Conservation (phyloP, 371 early-diverging fungal genomes). For the Mortierella sp. region DNA sequence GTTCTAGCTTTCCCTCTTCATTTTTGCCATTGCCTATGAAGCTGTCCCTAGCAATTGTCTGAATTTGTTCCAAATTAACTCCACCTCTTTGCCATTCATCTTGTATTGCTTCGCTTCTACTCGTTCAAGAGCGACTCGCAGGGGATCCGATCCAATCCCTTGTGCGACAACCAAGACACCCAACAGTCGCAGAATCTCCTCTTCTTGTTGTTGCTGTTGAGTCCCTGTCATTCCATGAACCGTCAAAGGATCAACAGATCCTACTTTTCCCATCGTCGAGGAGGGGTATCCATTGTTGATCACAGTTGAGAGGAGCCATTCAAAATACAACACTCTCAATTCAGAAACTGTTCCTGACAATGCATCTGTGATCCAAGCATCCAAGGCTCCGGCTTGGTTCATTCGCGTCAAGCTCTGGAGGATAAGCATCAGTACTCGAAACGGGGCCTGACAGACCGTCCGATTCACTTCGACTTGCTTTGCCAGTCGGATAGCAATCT, state of each 20-base stretch:
- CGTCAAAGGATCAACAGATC: neutral
- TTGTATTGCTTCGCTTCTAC: conserved; percentile 7
- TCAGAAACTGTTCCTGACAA: conserved; percentile 25
- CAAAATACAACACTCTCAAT: conserved; percentile 37
- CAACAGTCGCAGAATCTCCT: conserved; percentile 26
- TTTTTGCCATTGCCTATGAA: neutral
- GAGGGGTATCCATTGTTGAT: neutral
- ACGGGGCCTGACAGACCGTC: conserved; percentile 36
- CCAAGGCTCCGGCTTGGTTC: conserved; percentile 35
- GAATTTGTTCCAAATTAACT: neutral
- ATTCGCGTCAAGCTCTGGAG: conserved; percentile 34
- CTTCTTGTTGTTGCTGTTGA: conserved; percentile 5
- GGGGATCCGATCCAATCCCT: conserved; percentile 31
- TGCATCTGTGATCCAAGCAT: conserved; percentile 46
- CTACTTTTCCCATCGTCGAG: neutral
- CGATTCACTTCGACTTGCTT: conserved; percentile 27
- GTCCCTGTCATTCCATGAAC: neutral
- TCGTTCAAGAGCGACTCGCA: conserved; percentile 11
- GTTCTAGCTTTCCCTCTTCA: too few relatives aligned
- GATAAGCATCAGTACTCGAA: conserved; percentile 32
- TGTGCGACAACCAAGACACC: conserved; percentile 19
- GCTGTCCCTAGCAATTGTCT: neutral
- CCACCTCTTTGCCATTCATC: neutral
- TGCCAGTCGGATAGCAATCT: conserved; percentile 19
- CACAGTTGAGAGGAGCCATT: conserved; percentile 23